These are phyloP conservation scores for Coemansia umbellata DNA, from an alignment of 192 early-diverging fungal genomes.

Conservation along the genomic window DNA sequence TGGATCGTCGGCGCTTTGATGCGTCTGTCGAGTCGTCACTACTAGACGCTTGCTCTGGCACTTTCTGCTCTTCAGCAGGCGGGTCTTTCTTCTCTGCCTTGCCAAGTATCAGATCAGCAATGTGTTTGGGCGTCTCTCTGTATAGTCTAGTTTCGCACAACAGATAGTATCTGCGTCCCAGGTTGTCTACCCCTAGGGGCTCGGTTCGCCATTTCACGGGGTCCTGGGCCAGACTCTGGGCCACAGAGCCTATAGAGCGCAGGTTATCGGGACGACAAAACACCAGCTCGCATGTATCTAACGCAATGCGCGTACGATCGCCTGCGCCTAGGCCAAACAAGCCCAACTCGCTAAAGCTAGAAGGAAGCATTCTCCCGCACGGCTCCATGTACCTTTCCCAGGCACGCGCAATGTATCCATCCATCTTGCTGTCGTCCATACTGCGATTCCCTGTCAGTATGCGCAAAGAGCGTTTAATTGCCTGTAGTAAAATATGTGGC, in stretches of 20 bases:
- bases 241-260: slow-evolving; percentile 1
- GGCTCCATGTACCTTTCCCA: slow-evolving; percentile 17
- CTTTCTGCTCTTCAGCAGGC: background rate
- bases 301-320: slow-evolving; percentile 14
- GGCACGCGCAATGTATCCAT: slow-evolving; percentile 10
- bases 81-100: background rate
- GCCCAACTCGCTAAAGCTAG: slow-evolving; percentile 5
- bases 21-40: background rate
- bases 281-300: slow-evolving; percentile 29
- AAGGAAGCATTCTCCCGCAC: background rate
- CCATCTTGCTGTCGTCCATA: slow-evolving; percentile 10
- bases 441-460: slow-evolving; percentile 15
- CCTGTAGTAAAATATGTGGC: slow-evolving; percentile 3
- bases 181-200: slow-evolving; percentile 11
- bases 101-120: slow-evolving; percentile 20
- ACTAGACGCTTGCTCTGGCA: background rate
- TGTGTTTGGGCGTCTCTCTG: slow-evolving; percentile 12
- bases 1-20: slow-evolving; percentile 12
- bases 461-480: slow-evolving; percentile 14
- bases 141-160: slow-evolving; percentile 25
- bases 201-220: slow-evolving; percentile 6
- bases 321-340: slow-evolving; percentile 10
- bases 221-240: background rate
- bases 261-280: slow-evolving; percentile 14
- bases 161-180: slow-evolving; percentile 27